Base-by-base conservation (phyloP, 345 rosid genomes). In the Lumnitzera racemosa region DNA sequence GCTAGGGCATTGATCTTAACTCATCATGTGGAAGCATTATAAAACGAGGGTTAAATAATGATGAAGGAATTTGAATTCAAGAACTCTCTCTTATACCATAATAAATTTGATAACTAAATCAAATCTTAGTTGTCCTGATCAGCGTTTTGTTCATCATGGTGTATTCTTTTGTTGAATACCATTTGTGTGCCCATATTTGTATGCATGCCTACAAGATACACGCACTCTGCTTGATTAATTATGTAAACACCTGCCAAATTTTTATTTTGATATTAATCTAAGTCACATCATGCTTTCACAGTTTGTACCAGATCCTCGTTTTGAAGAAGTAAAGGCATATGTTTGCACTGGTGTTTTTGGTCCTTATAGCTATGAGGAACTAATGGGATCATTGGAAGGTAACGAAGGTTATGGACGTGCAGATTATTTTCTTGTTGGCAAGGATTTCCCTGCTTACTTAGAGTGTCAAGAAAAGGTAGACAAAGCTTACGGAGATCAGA, bases 381-480 rank as follows among this genome's bases (percentile, higher is more conserved):
- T 70, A 10, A 82, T 79, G 77, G 82, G 81, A 68, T 82, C 87
- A 0, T 52, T 74, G 59, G 83, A 82, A 71, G 82, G 82, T 52
- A 74, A 79, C 48, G 77, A 79, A 77, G 81, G 87, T 1, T 79
- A 74, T 54, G 82, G 83, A 6, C 57, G 78, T 0, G 75, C 80
- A 12, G 83, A 82, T 60, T 79, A 79, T 63, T 82, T 82, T 77
- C 78, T 78, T 16, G 86, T 82, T 10, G 86, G 86, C 62, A 76
- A 76, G 62, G 88, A 82, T 66, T 82, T 85, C 66, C 84, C 86
- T 7, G 60, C 77, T 52, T 82, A 80, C 69, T 56, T 77, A 12
- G 84, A 80, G 53, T 82, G 86, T 78, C 88, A 80, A 72, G 83
- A 76, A 25, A 62, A 70, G 71, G 80, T 85, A 46, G 86, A 80